phyloP scores from a whole-genome alignment of 1,284 basidiomycete species.

The Trametes sp. region DNA sequence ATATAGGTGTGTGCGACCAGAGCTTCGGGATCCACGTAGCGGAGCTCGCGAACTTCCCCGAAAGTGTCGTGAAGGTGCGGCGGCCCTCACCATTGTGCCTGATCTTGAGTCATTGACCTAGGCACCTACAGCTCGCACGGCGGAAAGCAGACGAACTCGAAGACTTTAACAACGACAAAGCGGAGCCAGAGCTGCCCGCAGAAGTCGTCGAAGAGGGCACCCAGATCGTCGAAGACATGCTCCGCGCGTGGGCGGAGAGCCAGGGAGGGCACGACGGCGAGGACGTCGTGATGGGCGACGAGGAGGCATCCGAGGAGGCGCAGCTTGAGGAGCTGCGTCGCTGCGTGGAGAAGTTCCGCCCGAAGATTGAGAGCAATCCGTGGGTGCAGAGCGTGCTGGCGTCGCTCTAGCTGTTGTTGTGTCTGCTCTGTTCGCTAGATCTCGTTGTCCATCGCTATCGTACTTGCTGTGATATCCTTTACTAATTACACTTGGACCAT shows the following conservation, averaged over 20 bases:
- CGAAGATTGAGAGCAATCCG: conserved; percentile 74
- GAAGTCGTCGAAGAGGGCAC: conserved; percentile 83
- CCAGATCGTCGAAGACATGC: conserved; percentile 80
- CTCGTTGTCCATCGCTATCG: conserved; percentile 21
- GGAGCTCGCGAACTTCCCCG: conserved; percentile 95
- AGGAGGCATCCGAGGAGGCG: conserved; percentile 53
- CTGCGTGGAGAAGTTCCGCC: conserved; percentile 72
- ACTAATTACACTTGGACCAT: not conserved
- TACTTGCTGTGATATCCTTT: conserved; percentile 14
- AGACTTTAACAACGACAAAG: conserved; percentile 73
- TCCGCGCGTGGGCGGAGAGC: conserved; percentile 74
- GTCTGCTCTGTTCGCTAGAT: not conserved
- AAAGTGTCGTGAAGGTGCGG: conserved; percentile 86
- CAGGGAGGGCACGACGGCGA: conserved; percentile 51
- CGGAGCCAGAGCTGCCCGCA: conserved; percentile 58
- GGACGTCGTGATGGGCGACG: conserved; percentile 64
- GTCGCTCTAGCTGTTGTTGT: conserved; percentile 27
- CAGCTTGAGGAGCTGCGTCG: conserved; percentile 73
- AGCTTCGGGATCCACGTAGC: conserved; percentile 99
- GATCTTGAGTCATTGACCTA: not conserved
- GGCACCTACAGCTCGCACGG: conserved; percentile 77
- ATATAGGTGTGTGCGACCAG: conserved; percentile 86
- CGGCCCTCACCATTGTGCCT: not conserved
- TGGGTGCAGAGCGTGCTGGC: conserved; percentile 77
- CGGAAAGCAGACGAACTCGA: conserved; percentile 97